Evolutionary conservation across 345 rosid species (phyloP).

Genomic region (Bretschneidera sinensis): DNA sequence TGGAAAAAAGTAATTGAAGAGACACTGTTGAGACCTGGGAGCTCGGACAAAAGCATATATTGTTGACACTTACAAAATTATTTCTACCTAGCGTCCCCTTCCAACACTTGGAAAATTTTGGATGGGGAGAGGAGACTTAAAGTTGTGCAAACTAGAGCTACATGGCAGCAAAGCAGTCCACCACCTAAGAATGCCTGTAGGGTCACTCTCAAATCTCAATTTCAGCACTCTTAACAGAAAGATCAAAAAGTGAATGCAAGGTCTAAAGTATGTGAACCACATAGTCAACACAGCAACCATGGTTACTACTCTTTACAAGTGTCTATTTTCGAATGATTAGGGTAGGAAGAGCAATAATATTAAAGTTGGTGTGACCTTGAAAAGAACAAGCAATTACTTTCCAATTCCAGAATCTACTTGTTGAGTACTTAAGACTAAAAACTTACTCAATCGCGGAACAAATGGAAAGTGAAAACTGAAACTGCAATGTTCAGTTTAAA

Average conservation of each 20-base stretch:
- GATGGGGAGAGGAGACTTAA: background rate
- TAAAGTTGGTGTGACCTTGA: conserved; percentile 3
- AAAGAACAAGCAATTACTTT: no score
- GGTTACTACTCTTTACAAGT: conserved; percentile 4
- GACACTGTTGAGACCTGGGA: conserved; percentile 14
- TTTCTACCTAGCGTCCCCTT: no score
- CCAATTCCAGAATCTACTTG: no score
- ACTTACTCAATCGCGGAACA: conserved; percentile 3
- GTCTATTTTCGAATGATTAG: conserved; percentile 3
- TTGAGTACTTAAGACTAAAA: no score
- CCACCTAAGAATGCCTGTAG: background rate
- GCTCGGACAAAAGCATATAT: conserved; percentile 1
- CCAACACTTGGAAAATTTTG: no score
- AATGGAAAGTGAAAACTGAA: background rate
- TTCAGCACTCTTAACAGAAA: background rate
- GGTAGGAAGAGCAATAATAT: background rate
- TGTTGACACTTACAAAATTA: background rate
- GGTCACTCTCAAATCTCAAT: conserved; percentile 1
- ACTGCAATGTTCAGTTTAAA: background rate
- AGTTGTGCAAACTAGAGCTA: background rate
- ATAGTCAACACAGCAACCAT: conserved; percentile 7
- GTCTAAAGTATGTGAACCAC: conserved; percentile 8
- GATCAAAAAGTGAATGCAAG: conserved; percentile 11
- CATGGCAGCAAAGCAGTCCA: background rate
- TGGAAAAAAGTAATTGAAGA: no score